Evolutionary conservation across 352 stramenopile genomes (phyloP), one percentile per base, ranked within the genome.

Genomic region (Phytophthora pisi): DNA sequence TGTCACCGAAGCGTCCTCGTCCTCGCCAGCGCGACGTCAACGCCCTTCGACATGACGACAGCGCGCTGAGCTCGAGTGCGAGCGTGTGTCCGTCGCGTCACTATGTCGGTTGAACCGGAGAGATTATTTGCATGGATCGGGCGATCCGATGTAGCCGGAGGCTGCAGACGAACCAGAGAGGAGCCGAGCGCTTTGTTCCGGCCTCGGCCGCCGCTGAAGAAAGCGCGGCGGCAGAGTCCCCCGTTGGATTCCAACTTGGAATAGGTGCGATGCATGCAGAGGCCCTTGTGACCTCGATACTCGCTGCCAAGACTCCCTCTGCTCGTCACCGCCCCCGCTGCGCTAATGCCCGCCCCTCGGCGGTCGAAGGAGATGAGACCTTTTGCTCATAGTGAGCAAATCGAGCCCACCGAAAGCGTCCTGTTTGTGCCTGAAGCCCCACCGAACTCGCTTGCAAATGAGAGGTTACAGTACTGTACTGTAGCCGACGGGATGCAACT

Each of bases 71-170:
- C 28, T 30, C 40, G 51, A 63, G 15, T 54, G 31, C 58, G 50
- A 28, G 52, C 45, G 30, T 64, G 60, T 51, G 65, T 57, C 13
- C 60, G 53, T 43, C 53, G 60, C 60, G 66, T 73, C 66, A 73
- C 50, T 57, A 53, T 36, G 31, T 51, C 66, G 47, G 66, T 66
- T 72, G 59, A 55, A 57, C 43, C 23, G 8, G 20, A 28, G 20
- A 51, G 20, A 51, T 30, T 31, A n/a, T 30, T 30, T 26, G n/a
- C 45, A 51, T 51, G 45, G 20, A 51, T 51, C 45, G 45, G 26
- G 42, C 42, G 45, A 47, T 62, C 16, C 52, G 42, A 55, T 54
- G 40, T 47, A 57, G 58, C 55, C 55, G 45, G 55, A 54, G 30
- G 55, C 4, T 62, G 59, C 38, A 60, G 59, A 66, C 59, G 49